Evolutionary conservation across 129 eudicot species (phyloP).

Genomic region (Lonicera japonica): DNA sequence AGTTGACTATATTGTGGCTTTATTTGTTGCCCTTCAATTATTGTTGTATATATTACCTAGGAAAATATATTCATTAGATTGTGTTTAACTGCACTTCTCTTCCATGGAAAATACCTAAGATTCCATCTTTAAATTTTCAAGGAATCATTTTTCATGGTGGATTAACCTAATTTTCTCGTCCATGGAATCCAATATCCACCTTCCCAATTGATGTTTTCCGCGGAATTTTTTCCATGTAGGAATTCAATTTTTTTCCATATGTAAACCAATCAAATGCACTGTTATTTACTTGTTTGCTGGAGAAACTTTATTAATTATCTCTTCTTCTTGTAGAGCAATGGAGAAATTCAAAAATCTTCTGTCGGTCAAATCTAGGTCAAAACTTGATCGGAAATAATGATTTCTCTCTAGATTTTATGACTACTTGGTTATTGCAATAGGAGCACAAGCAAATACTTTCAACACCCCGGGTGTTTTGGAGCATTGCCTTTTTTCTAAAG

Average conservation of each 20-base stretch:
- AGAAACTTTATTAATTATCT: not conserved
- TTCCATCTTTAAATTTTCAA: too few species aligned
- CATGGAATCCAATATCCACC: too few species aligned
- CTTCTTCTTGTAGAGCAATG: conserved; percentile 46
- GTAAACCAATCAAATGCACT: conserved; percentile 2
- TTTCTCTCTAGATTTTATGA: conserved; percentile 71
- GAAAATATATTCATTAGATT: too few species aligned
- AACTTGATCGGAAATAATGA: conserved; percentile 49
- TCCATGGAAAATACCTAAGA: too few species aligned
- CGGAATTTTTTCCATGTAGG: not conserved
- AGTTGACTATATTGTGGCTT: not conserved
- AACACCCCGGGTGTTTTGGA: conserved; percentile 87
- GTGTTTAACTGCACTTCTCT: too few species aligned
- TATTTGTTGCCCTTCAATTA: not conserved
- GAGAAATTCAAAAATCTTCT: conserved; percentile 58
- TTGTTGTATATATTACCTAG: too few species aligned
- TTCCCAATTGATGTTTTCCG: too few species aligned
- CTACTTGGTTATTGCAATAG: conserved; percentile 70
- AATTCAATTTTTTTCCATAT: not conserved
- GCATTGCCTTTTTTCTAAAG: conserved; percentile 84
- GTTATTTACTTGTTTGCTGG: too few species aligned
- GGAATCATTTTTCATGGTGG: too few species aligned
- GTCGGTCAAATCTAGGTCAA: conserved; percentile 48
- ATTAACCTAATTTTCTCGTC: too few species aligned
- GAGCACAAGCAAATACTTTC: conserved; percentile 83